These are phyloP conservation scores for Populus tremula DNA, from an alignment of 345 rosid species.

Conservation along the genomic window DNA sequence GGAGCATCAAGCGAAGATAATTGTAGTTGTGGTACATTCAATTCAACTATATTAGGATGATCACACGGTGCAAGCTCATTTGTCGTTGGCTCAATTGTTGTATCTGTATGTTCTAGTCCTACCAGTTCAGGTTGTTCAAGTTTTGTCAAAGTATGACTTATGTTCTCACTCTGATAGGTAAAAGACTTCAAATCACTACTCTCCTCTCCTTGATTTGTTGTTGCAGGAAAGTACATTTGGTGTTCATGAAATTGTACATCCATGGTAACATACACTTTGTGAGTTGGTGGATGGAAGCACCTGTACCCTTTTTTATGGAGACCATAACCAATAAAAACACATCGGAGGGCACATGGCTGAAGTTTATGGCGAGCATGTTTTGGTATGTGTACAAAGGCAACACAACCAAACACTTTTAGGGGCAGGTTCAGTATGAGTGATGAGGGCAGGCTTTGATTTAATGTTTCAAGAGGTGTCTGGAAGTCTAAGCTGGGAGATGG, in stretches of 20 bases:
- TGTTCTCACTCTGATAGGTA: background rate
- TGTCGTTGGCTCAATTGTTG: background rate
- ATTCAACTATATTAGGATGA: background rate
- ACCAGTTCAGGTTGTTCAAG: too few relatives aligned
- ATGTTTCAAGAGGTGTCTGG: background rate
- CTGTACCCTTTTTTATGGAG: too few relatives aligned
- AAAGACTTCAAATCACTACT: background rate
- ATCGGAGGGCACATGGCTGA: too few relatives aligned
- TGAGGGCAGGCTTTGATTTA: background rate
- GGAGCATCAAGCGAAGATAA: background rate
- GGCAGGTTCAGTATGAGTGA: background rate
- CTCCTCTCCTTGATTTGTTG: background rate
- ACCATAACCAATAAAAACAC: too few relatives aligned
- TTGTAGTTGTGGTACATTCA: background rate
- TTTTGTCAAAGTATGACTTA: too few relatives aligned
- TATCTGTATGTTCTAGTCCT: background rate
- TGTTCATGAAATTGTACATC: too few relatives aligned
- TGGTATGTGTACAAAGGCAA: background rate
- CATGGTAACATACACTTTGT: too few relatives aligned
- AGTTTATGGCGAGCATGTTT: too few relatives aligned
- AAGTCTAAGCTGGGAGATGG: background rate
- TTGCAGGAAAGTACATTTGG: too few relatives aligned
- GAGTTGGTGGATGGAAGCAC: too few relatives aligned
- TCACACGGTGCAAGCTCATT: background rate
- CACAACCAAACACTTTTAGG: background rate